These are phyloP conservation scores for Boletus coffeatus DNA, from an alignment of 1,284 basidiomycete genomes.

Conservation along the genomic window DNA sequence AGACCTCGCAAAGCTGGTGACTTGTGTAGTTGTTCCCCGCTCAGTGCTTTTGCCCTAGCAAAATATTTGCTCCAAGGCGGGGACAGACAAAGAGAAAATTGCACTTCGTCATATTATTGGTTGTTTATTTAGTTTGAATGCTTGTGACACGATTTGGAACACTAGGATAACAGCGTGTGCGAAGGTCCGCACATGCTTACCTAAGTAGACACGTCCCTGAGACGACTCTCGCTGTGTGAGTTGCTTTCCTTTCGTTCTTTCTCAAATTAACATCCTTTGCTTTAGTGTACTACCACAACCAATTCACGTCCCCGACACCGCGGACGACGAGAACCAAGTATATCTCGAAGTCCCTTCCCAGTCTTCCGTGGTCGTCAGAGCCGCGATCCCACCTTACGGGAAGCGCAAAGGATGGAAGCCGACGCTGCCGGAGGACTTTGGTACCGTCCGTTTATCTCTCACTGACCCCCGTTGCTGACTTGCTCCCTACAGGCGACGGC, in stretches of 20 bases:
- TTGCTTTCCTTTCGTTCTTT: slow-evolving; percentile 21
- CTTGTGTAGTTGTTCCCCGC: too few relatives aligned
- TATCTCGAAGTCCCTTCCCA: slow-evolving; percentile 37
- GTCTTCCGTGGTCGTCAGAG: slow-evolving; percentile 44
- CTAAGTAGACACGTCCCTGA: too few relatives aligned
- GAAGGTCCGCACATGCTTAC: too few relatives aligned
- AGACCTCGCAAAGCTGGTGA: too few relatives aligned
- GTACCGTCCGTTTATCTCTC: slow-evolving; percentile 35
- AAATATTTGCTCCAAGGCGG: too few relatives aligned
- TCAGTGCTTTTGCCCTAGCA: too few relatives aligned
- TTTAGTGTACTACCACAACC: slow-evolving; percentile 64
- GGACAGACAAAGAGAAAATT: too few relatives aligned
- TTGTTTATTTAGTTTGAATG: too few relatives aligned
- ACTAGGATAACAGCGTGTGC: too few relatives aligned
- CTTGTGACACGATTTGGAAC: too few relatives aligned
- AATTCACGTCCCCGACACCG: slow-evolving; percentile 41
- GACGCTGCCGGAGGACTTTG: slow-evolving; percentile 76
- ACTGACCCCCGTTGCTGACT: background rate
- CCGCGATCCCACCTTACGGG: slow-evolving; percentile 74
- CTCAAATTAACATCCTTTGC: background rate
- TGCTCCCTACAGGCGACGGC: slow-evolving; percentile 61
- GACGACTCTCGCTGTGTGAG: slow-evolving; percentile 46
- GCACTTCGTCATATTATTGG: too few relatives aligned
- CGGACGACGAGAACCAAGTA: slow-evolving; percentile 56
- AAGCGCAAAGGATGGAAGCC: slow-evolving; percentile 88